Evolutionary conservation across 1,284 basidiomycete genomes (phyloP), one percentile per base, ranked within the genome.

Genomic region (Austropuccinia psidii): DNA sequence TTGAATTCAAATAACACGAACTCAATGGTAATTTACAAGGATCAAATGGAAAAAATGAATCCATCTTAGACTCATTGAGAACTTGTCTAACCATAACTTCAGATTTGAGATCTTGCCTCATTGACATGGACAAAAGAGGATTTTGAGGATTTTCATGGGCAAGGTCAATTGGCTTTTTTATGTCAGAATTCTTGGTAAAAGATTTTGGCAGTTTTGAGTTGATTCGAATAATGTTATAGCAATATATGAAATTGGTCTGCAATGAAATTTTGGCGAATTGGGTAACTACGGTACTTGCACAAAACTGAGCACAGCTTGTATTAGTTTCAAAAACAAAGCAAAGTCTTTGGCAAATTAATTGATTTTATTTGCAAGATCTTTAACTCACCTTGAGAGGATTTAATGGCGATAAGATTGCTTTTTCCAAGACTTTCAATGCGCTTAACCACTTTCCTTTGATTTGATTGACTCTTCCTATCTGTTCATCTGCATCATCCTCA

Each of bases 11-110:
- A 76, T 80, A 85, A 39, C 76, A 75, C 29, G 80, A 79, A 0
- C 82, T 84, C 47, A 82, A 79, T 2, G 91, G 90, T 1, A 99
- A 86, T 77, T 89, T 90, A 83, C 93, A 98, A 0, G 96, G 96
- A 80, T 99, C 96, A 80, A 99, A 99, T 0, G 96, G 96, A 84
- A 98, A 99, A 84, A 98, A 98, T 15, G 88, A 88, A 79, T 94
- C 93, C 60, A 98, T 84, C 74, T 93, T 91, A 6, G 86, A 84
- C 73, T 88, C 86, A 33, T 64, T 39, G 8, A 77, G 68, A 9
- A 67, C 68, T 31, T 75, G 41, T n/a, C 68, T 57, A 17, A 77
- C 74, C 9, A 72, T 37, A 15, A 50, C 41, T 55, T 74, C 69
- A 21, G 50, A 21, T 33, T 61, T 74, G 15, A 41, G 17, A 49